Percentiles rank a stretch among this genome's conserved stretches.
Evolutionary conservation across 2,329 filamentous ascomycete genomes (phyloP).

Genomic region (Penicillium sp.): DNA sequence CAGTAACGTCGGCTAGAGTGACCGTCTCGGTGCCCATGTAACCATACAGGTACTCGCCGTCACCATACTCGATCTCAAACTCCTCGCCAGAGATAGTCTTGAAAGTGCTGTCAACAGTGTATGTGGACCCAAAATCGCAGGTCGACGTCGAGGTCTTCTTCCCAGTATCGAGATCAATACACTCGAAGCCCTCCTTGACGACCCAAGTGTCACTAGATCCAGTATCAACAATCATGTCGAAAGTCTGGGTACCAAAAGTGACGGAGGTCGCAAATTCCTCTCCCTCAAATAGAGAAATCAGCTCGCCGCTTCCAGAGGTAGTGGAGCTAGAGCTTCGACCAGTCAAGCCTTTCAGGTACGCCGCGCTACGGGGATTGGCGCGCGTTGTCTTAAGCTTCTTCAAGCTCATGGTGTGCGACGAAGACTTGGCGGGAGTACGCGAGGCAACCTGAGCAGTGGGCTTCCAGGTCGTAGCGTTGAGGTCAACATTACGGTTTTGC

Average conservation of each 20-base stretch:
- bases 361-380: slow-evolving; percentile 7
- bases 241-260: slow-evolving; percentile 28
- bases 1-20: slow-evolving; percentile 21
- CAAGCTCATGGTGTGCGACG: slow-evolving; percentile 1
- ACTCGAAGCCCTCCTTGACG: slow-evolving; percentile 35
- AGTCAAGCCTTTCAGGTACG: slow-evolving; percentile 4
- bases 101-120: slow-evolving; percentile 15
- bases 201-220: slow-evolving; percentile 53
- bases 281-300: slow-evolving; percentile 16
- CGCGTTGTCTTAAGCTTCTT: neutral
- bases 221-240: slow-evolving; percentile 48
- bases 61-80: slow-evolving; percentile 27
- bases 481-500: neutral
- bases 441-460: neutral
- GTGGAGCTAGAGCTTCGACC: neutral
- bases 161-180: slow-evolving; percentile 25
- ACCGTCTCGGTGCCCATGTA: slow-evolving; percentile 24
- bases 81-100: slow-evolving; percentile 20
- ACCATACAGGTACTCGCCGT: slow-evolving; percentile 23
- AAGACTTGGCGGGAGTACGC: neutral
- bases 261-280: slow-evolving; percentile 18
- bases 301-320: slow-evolving; percentile 1
- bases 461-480: slow-evolving; percentile 3
- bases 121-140: slow-evolving; percentile 23
- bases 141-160: neutral